A percentile compares a stretch with the other conserved stretches of the same genome.
These are phyloP conservation scores for Pseudophaeomoniella oleicola DNA, from an alignment of 2,329 filamentous ascomycete species.

Conservation along the genomic window DNA sequence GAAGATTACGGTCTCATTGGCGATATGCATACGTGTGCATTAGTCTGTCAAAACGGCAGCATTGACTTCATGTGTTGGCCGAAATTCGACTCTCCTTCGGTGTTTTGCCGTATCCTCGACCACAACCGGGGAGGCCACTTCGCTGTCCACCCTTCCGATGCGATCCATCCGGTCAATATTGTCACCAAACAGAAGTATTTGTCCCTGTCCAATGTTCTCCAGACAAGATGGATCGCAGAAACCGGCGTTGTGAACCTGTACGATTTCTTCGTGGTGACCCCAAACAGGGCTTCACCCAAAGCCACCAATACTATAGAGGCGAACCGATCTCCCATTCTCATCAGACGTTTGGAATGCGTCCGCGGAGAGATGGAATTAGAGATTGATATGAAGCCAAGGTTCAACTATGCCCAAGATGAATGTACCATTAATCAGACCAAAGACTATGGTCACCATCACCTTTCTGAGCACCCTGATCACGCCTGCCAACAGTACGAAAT, in stretches of 20 bases:
- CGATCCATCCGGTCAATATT: constrained; percentile 33
- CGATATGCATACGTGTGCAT: constrained; percentile 64
- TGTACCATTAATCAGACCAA: constrained; percentile 40
- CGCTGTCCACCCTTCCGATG: constrained; percentile 35
- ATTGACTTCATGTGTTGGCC: constrained; percentile 73
- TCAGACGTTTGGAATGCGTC: constrained; percentile 58
- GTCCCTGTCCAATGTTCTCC: constrained; percentile 58
- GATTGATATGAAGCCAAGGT: constrained; percentile 58
- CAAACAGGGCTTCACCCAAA: constrained; percentile 44
- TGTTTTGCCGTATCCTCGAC: constrained; percentile 62
- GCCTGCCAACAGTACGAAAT: not conserved
- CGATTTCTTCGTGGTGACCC: constrained; percentile 63
- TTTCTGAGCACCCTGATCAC: not conserved
- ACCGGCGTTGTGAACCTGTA: constrained; percentile 58
- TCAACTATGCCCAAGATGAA: constrained; percentile 51
- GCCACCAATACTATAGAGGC: constrained; percentile 30
- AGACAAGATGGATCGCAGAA: constrained; percentile 65
- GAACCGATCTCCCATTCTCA: constrained; percentile 26
- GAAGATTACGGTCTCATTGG: constrained; percentile 71
- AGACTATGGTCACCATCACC: constrained; percentile 22
- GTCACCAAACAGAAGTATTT: constrained; percentile 69
- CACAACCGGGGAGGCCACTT: constrained; percentile 63
- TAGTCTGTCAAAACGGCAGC: constrained; percentile 60
- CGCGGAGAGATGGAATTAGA: constrained; percentile 51
- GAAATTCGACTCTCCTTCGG: constrained; percentile 61